Conservation (phyloP, 805 yeast genomes). For the Ogataea corticis region DNA sequence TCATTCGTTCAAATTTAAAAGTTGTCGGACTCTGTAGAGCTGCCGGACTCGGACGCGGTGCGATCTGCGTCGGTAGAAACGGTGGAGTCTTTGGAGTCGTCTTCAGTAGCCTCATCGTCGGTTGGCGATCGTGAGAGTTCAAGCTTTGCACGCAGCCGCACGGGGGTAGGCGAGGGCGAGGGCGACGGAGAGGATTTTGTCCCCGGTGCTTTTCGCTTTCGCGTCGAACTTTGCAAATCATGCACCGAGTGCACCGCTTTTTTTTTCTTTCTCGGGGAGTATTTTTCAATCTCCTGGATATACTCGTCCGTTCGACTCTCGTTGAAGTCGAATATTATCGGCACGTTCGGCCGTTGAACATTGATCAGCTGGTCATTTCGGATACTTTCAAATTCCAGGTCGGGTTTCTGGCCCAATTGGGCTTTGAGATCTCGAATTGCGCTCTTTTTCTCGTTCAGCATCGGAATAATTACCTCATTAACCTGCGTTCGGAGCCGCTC, state of each 20-base stretch:
- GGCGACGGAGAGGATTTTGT: neutral
- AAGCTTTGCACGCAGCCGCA: no score
- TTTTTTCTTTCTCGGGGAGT: conserved; percentile 22
- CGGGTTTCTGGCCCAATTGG: neutral
- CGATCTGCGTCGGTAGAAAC: conserved; percentile 1
- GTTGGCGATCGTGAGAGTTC: neutral
- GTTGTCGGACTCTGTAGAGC: conserved; percentile 9
- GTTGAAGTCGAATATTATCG: conserved; percentile 19
- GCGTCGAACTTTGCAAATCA: no score
- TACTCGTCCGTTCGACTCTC: conserved; percentile 13
- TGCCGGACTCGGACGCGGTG: conserved; percentile 5
- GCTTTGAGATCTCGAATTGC: conserved; percentile 9
- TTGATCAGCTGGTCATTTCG: conserved; percentile 9
- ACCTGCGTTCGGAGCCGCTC: conserved; percentile 8
- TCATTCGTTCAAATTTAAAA: neutral
- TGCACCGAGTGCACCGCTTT: neutral
- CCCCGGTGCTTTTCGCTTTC: neutral
- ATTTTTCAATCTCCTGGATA: conserved; percentile 16
- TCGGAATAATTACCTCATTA: conserved; percentile 16
- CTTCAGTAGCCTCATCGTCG: neutral
- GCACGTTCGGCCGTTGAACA: conserved; percentile 20
- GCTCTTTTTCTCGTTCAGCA: conserved; percentile 22
- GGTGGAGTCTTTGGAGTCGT: neutral
- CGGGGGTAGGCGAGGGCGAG: no score
- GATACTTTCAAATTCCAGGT: conserved; percentile 16